These are phyloP conservation scores for Pharus latifolius DNA, from an alignment of 176 grass and related monocot genomes.

Conservation along the genomic window DNA sequence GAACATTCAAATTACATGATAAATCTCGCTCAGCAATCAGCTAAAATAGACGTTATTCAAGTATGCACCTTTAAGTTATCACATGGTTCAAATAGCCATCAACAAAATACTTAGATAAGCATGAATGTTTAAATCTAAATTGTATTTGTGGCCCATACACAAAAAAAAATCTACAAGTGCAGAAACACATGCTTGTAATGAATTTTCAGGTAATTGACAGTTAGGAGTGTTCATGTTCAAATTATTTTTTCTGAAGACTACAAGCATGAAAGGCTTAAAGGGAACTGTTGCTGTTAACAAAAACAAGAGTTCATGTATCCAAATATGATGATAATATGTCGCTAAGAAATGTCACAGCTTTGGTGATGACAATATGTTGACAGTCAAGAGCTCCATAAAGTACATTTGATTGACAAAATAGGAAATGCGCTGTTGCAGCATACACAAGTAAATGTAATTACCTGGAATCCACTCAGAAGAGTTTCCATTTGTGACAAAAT, in stretches of 20 bases:
- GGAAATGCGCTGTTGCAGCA: too few species aligned
- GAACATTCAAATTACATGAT: neutral
- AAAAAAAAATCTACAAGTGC: neutral
- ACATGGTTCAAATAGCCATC: neutral
- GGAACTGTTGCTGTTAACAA: too few species aligned
- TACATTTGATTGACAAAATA: neutral
- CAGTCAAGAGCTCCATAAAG: too few species aligned
- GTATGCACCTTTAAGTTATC: neutral
- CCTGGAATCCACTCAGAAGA: slow-evolving; percentile 93
- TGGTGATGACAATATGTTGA: too few species aligned
- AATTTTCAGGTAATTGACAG: slow-evolving; percentile 1
- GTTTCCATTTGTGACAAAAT: slow-evolving; percentile 97
- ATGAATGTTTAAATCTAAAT: neutral
- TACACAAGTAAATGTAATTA: too few species aligned
- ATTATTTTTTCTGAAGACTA: too few species aligned
- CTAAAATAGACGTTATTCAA: neutral
- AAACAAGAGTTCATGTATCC: neutral
- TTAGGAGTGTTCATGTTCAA: neutral
- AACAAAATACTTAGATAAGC: neutral
- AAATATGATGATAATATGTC: neutral
- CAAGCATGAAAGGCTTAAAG: too few species aligned
- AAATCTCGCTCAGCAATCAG: neutral
- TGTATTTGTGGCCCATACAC: neutral
- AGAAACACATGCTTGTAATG: neutral
- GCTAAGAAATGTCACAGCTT: neutral